Evolutionary conservation across 495 filamentous ascomycete genomes (phyloP).

Genomic region (Penicilliopsis zonata): DNA sequence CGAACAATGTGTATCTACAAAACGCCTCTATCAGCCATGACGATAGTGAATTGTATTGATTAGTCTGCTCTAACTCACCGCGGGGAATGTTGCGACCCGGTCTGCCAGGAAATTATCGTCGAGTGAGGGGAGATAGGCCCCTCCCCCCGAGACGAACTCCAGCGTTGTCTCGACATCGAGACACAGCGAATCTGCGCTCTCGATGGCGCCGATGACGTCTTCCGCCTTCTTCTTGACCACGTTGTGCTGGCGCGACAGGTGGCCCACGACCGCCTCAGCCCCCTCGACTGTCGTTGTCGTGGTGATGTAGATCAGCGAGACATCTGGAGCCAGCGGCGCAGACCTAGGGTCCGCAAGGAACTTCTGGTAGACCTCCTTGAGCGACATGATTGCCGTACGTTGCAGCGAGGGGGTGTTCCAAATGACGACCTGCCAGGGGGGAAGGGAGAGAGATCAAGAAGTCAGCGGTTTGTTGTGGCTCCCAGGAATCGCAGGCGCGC

Average conservation of each 20-base stretch:
- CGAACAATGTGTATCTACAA: slow-evolving; percentile 77
- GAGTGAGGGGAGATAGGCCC: slow-evolving; percentile 75
- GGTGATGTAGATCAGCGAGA: slow-evolving; percentile 82
- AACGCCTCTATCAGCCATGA: neutral
- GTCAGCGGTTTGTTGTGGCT: too few relatives aligned
- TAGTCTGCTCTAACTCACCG: slow-evolving; percentile 46
- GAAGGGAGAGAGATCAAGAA: too few relatives aligned
- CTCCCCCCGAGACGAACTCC: slow-evolving; percentile 71
- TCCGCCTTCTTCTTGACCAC: slow-evolving; percentile 67
- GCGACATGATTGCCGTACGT: slow-evolving; percentile 45
- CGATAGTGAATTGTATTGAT: slow-evolving; percentile 1
- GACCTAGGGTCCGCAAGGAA: slow-evolving; percentile 63
- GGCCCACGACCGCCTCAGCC: slow-evolving; percentile 61
- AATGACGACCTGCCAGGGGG: too few relatives aligned
- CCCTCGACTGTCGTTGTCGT: slow-evolving; percentile 66
- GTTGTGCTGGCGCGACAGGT: slow-evolving; percentile 52
- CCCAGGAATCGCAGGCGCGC: too few relatives aligned
- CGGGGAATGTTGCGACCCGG: slow-evolving; percentile 64
- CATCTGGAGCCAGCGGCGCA: slow-evolving; percentile 51
- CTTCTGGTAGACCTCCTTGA: slow-evolving; percentile 59
- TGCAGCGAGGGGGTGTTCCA: too few relatives aligned
- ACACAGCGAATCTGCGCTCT: slow-evolving; percentile 54
- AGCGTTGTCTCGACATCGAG: slow-evolving; percentile 73
- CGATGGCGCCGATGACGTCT: slow-evolving; percentile 57
- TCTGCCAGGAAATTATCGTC: slow-evolving; percentile 94